Evolutionary conservation across 1,284 basidiomycete genomes (phyloP).

Genomic region (Moesziomyces globuligerus): DNA sequence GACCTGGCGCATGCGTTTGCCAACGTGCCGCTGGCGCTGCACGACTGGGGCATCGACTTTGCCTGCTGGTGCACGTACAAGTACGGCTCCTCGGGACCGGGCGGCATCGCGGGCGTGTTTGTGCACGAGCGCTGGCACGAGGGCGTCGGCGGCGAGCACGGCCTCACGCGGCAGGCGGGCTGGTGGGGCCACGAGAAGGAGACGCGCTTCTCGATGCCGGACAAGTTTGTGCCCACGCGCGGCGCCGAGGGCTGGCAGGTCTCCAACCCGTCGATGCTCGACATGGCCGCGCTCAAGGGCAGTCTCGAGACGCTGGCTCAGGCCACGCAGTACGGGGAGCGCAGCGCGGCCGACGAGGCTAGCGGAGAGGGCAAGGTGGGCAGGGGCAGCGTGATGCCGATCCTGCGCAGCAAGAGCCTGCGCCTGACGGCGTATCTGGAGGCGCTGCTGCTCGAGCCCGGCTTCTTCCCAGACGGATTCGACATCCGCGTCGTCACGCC

Average conservation of each 20-base stretch:
- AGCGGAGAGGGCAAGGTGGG: constrained; percentile 30
- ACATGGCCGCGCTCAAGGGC: constrained; percentile 70
- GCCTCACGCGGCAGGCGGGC: constrained; percentile 78
- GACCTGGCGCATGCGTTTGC: constrained; percentile 95
- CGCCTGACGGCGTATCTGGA: constrained; percentile 62
- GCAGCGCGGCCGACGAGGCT: constrained; percentile 8
- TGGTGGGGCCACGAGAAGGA: constrained; percentile 95
- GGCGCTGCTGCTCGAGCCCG: constrained; percentile 43
- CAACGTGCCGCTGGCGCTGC: constrained; percentile 87
- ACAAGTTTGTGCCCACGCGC: constrained; percentile 80
- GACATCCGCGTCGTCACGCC: constrained; percentile 57
- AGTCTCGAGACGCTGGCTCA: constrained; percentile 55
- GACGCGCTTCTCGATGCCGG: constrained; percentile 91
- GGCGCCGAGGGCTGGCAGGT: constrained; percentile 96
- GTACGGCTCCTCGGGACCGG: constrained; percentile 94
- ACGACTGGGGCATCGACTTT: constrained; percentile 95
- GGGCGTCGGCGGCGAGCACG: no score
- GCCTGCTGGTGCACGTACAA: constrained; percentile 72
- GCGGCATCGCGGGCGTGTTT: constrained; percentile 91
- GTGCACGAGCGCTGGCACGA: constrained; percentile 79
- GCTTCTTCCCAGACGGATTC: constrained; percentile 50
- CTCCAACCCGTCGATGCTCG: constrained; percentile 88
- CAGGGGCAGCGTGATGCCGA: constrained; percentile 57
- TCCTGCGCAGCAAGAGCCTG: constrained; percentile 49
- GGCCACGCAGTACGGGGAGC: constrained; percentile 24